Conservation (phyloP, 1,284 basidiomycete genomes). For the Rhodotorula sp. region DNA sequence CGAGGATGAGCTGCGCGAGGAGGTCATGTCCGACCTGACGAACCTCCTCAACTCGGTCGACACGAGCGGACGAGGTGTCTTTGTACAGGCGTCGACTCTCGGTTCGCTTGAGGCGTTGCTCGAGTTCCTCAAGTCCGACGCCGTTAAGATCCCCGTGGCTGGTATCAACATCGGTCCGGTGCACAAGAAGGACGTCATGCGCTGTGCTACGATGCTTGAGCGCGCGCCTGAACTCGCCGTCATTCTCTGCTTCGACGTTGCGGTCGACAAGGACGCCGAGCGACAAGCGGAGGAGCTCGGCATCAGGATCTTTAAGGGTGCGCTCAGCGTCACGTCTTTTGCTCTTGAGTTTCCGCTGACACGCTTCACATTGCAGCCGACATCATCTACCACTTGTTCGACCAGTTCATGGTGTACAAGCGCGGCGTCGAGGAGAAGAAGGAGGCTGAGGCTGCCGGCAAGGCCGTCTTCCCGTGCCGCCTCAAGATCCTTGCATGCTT, state of each 20-base stretch:
- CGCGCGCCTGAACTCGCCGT: conserved; percentile 93
- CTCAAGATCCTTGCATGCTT: conserved; percentile 90
- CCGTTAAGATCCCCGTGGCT: conserved; percentile 81
- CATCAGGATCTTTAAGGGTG: conserved; percentile 88
- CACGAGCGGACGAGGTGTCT: conserved; percentile 92
- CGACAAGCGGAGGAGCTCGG: conserved; percentile 89
- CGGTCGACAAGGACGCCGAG: conserved; percentile 85
- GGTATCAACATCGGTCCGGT: conserved; percentile 98
- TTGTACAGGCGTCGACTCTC: conserved; percentile 95
- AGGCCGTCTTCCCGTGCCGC: conserved; percentile 95
- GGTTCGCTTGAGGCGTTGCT: conserved; percentile 96
- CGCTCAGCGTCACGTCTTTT: conserved; percentile 24
- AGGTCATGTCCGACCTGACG: conserved; percentile 95
- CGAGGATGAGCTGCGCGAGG: conserved; percentile 89
- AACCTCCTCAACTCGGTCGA: conserved; percentile 86
- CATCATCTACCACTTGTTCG: conserved; percentile 99
- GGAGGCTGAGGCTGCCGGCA: conserved; percentile 83
- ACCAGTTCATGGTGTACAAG: conserved; percentile 96
- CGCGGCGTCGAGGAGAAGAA: conserved; percentile 89
- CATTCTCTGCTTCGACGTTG: conserved; percentile 95
- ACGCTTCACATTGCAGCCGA: conserved; percentile 60
- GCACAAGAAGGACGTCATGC: conserved; percentile 93
- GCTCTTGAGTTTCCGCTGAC: conserved; percentile 15
- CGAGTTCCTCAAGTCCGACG: conserved; percentile 79
- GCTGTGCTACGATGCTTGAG: conserved; percentile 90